Percentiles rank a stretch among this genome's conserved stretches.
Evolutionary conservation across 1,284 basidiomycete genomes (phyloP).

Genomic region (Microbotryomycetes sp.): DNA sequence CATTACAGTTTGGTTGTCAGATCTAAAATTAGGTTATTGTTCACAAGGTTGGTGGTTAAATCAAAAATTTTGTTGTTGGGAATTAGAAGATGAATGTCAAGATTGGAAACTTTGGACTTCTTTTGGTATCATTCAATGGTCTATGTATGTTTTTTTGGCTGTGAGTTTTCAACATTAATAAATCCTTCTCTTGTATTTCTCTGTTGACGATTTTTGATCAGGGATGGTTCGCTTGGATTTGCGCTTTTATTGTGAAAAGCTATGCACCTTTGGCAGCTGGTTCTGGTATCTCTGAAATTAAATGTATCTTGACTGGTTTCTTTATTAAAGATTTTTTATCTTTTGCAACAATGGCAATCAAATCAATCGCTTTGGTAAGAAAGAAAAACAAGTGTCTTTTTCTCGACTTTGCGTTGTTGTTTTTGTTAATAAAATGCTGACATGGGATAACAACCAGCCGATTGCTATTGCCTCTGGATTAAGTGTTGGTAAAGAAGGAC

Average conservation of each 20-base stretch:
- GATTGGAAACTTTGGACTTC: slow-evolving; percentile 92
- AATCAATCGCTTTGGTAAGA: slow-evolving; percentile 79
- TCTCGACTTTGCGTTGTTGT: too few species aligned
- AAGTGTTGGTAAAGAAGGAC: slow-evolving; percentile 97
- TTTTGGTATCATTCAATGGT: slow-evolving; percentile 61
- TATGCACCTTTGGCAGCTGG: slow-evolving; percentile 95
- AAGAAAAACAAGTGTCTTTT: too few species aligned
- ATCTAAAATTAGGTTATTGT: slow-evolving; percentile 96
- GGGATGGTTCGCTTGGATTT: slow-evolving; percentile 71
- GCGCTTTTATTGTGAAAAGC: slow-evolving; percentile 78
- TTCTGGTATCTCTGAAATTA: slow-evolving; percentile 98
- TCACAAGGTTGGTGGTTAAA: slow-evolving; percentile 97
- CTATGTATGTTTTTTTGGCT: slow-evolving; percentile 81
- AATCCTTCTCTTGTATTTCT: background rate
- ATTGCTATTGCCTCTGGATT: slow-evolving; percentile 95
- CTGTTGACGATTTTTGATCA: slow-evolving; percentile 40
- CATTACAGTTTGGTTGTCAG: slow-evolving; percentile 94
- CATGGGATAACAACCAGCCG: slow-evolving; percentile 60
- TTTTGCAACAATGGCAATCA: slow-evolving; percentile 80
- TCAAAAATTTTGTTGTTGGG: slow-evolving; percentile 97
- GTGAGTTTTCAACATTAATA: slow-evolving; percentile 50
- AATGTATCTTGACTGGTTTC: slow-evolving; percentile 95
- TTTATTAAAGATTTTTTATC: slow-evolving; percentile 93
- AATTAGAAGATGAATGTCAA: slow-evolving; percentile 76
- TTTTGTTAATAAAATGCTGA: slow-evolving; percentile 21